Percentiles rank a stretch among this genome's conserved stretches.
These are phyloP conservation scores for Fusarium incarnatum DNA, from an alignment of 2,329 filamentous ascomycete species.

Conservation along the genomic window DNA sequence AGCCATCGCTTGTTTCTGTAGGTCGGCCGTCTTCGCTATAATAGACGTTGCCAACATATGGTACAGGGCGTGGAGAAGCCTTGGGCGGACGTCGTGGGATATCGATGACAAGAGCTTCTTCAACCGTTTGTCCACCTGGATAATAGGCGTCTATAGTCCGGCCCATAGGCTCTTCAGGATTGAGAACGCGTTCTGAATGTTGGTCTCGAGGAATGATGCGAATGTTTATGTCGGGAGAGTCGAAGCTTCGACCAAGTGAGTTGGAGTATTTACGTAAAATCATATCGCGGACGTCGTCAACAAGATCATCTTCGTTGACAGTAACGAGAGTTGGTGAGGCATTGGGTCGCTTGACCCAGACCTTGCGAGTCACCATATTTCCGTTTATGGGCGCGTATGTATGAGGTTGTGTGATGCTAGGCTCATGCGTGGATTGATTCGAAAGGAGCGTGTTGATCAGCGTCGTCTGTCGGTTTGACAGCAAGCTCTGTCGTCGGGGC, in stretches of 20 bases:
- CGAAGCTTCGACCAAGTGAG: conserved; percentile 87
- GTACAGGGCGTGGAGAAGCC: conserved; percentile 69
- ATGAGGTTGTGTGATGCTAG: conserved; percentile 31
- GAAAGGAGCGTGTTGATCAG: conserved; percentile 51
- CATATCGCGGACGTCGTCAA: conserved; percentile 93
- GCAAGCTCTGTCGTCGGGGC: conserved; percentile 50
- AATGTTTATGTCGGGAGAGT: conserved; percentile 88
- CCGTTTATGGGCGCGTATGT: conserved; percentile 53
- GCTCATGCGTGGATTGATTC: conserved; percentile 37
- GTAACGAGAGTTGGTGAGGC: conserved; percentile 89
- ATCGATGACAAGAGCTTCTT: conserved; percentile 92
- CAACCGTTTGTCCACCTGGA: conserved; percentile 85
- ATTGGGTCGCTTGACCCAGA: conserved; percentile 92
- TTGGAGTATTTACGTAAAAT: conserved; percentile 95
- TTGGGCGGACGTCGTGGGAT: conserved; percentile 84
- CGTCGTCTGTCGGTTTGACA: conserved; percentile 54
- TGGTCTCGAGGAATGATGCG: conserved; percentile 79
- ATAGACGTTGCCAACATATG: conserved; percentile 59
- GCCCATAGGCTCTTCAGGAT: conserved; percentile 87
- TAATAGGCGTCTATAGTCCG: conserved; percentile 84
- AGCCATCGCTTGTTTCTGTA: conserved; percentile 78
- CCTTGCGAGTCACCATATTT: conserved; percentile 77
- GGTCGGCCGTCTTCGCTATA: conserved; percentile 73
- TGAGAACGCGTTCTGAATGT: conserved; percentile 74
- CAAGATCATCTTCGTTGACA: conserved; percentile 87